Conservation (phyloP, 2,329 filamentous ascomycete species). For the Lachnum nothofagi region DNA sequence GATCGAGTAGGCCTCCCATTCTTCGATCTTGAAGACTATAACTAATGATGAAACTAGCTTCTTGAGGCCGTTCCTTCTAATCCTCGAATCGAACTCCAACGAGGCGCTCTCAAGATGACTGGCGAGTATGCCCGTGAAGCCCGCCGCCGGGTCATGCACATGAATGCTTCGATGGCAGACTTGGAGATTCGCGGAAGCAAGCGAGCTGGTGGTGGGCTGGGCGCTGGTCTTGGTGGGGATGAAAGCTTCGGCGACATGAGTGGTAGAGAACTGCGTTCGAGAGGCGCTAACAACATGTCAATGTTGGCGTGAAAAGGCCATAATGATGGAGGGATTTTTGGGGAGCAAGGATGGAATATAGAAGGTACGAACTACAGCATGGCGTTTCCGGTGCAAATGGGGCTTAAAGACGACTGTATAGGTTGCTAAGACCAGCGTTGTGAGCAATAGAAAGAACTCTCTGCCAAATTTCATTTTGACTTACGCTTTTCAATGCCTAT, state of each 20-base stretch:
- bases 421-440: too few relatives aligned
- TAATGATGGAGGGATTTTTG: too few relatives aligned
- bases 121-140: constrained; percentile 69
- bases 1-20: constrained; percentile 52
- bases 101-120: constrained; percentile 61
- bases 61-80: constrained; percentile 68
- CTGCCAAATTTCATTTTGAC: too few relatives aligned
- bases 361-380: too few relatives aligned
- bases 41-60: constrained; percentile 43
- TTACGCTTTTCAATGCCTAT: too few relatives aligned
- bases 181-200: constrained; percentile 53
- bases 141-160: constrained; percentile 68
- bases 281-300: too few relatives aligned
- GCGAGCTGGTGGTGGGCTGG: constrained; percentile 2
- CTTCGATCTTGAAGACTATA: neutral
- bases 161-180: constrained; percentile 70
- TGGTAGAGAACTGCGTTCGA: too few relatives aligned
- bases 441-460: too few relatives aligned
- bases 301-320: too few relatives aligned
- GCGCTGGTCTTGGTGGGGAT: constrained; percentile 7
- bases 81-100: constrained; percentile 64
- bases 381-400: too few relatives aligned
- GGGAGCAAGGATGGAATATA: too few relatives aligned
- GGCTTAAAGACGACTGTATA: too few relatives aligned
- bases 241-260: constrained; percentile 6